phyloP scores from a whole-genome alignment of 331 rosid genomes.

The Quercus phellos region DNA sequence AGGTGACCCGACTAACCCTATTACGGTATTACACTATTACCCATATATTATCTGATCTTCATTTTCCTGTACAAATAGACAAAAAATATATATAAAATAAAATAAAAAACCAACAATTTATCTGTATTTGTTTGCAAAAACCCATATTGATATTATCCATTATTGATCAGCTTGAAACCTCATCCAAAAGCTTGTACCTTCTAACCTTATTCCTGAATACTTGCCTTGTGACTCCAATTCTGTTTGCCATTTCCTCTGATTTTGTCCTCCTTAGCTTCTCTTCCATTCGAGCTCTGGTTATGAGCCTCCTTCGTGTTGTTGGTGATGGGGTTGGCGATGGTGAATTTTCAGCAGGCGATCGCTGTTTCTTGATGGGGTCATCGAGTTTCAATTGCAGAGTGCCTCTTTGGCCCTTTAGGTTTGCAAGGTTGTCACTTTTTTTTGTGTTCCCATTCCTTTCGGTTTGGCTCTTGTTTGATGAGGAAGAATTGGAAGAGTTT shows the following conservation, averaged over 20 bases:
- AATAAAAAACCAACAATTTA: neutral
- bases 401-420: conserved; percentile 25
- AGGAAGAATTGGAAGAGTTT: conserved; percentile 69
- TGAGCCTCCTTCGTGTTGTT: conserved; percentile 47
- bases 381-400: conserved; percentile 26
- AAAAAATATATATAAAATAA: neutral
- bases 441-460: conserved; percentile 2
- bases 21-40: neutral
- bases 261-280: conserved; percentile 56
- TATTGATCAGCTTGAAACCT: conserved; percentile 70
- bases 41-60: neutral
- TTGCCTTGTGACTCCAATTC: conserved; percentile 38
- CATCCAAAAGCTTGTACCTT: conserved; percentile 94
- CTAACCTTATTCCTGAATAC: conserved; percentile 81
- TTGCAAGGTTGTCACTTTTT: neutral
- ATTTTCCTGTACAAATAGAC: neutral
- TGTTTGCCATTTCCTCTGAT: conserved; percentile 51
- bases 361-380: conserved; percentile 60
- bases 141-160: neutral
- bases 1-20: neutral
- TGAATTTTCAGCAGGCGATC: conserved; percentile 34
- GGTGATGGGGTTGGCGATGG: conserved; percentile 31
- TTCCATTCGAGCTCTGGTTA: conserved; percentile 45
- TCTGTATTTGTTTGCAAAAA: neutral
- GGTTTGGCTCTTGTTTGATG: conserved; percentile 28